Conservation (phyloP, 2,329 filamentous ascomycete species). For the Ophiostoma himal-ulmi region DNA sequence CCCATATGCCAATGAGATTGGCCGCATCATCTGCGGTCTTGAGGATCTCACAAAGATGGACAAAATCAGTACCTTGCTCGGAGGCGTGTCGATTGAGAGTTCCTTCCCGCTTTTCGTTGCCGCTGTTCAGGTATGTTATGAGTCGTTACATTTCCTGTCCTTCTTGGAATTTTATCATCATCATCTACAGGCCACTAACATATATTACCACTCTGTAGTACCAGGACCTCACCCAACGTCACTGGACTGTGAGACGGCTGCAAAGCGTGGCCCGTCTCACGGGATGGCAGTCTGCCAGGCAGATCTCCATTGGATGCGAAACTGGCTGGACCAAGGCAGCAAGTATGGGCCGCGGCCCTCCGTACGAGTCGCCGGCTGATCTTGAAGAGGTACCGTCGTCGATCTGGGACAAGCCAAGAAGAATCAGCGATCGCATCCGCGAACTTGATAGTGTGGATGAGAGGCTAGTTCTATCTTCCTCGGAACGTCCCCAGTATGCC, state of each 20-base stretch:
- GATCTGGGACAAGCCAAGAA: constrained; percentile 46
- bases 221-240: constrained; percentile 63
- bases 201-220: constrained; percentile 45
- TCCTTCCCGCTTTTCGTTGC: constrained; percentile 82
- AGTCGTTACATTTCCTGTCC: background rate
- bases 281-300: constrained; percentile 77
- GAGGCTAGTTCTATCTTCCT: constrained; percentile 54
- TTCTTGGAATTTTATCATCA: constrained; percentile 24
- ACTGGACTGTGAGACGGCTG: constrained; percentile 70
- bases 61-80: constrained; percentile 69
- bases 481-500: constrained; percentile 65
- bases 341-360: constrained; percentile 67
- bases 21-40: constrained; percentile 71
- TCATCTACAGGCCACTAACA: background rate
- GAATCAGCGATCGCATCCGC: constrained; percentile 48
- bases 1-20: constrained; percentile 65
- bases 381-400: constrained; percentile 35
- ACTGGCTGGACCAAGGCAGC: constrained; percentile 73
- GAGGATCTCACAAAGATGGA: constrained; percentile 47
- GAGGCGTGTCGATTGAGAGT: constrained; percentile 75
- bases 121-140: constrained; percentile 55
- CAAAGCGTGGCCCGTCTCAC: constrained; percentile 71
- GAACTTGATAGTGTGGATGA: constrained; percentile 41
- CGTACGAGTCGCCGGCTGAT: constrained; percentile 53
- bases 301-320: constrained; percentile 81